phyloP scores from a whole-genome alignment of 2,329 filamentous ascomycete genomes.

The Trichophyton schoenleinii region DNA sequence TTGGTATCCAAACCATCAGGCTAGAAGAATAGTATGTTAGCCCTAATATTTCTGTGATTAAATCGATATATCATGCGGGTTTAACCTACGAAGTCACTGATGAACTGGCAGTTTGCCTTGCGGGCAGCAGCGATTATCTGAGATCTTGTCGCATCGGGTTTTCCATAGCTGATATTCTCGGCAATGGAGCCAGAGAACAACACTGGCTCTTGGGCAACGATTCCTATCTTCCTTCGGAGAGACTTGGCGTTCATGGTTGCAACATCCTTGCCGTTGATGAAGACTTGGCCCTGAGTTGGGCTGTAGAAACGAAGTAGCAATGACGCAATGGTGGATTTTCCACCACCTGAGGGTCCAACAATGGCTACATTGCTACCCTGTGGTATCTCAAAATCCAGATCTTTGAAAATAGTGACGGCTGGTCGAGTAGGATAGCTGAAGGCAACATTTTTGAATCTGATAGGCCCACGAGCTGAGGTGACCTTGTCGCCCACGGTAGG shows the following conservation, averaged over 20 bases:
- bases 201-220: constrained; percentile 92
- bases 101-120: constrained; percentile 92
- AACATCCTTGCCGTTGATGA: constrained; percentile 75
- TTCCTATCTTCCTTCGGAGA: constrained; percentile 77
- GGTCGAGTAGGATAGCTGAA: constrained; percentile 93
- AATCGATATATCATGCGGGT: neutral
- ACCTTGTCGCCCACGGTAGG: constrained; percentile 72
- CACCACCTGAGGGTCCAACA: constrained; percentile 88
- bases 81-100: constrained; percentile 66
- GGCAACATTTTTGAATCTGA: constrained; percentile 70
- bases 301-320: constrained; percentile 84
- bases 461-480: constrained; percentile 71
- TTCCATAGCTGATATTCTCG: constrained; percentile 84
- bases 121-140: constrained; percentile 80
- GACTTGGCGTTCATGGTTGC: constrained; percentile 85
- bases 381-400: constrained; percentile 79
- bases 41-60: too few species aligned
- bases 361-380: constrained; percentile 92
- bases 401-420: constrained; percentile 80
- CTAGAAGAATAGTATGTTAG: constrained; percentile 23
- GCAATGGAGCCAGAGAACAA: constrained; percentile 68
- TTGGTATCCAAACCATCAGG: constrained; percentile 90
- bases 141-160: constrained; percentile 59
- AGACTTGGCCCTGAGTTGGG: constrained; percentile 62
- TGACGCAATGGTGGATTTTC: constrained; percentile 92